Percentiles rank a stretch among this genome's conserved stretches.
Conservation (phyloP, 345 rosid genomes). For the Zanthoxylum bungeanum region DNA sequence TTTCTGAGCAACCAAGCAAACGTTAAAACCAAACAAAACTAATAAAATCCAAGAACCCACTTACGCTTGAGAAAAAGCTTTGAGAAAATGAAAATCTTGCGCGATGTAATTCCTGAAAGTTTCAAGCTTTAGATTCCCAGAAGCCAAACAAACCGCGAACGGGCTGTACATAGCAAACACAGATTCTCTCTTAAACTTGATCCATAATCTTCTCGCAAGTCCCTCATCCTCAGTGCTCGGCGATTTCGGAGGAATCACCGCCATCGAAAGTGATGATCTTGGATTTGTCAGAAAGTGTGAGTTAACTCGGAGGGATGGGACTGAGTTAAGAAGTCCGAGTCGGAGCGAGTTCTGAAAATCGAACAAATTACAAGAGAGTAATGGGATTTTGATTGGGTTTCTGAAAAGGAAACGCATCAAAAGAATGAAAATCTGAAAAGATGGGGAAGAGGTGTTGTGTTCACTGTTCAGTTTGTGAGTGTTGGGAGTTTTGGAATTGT, state of each 20-base stretch:
- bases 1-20: constrained; percentile 19
- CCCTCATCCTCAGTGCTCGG: constrained; percentile 40
- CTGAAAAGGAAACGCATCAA: constrained; percentile 41
- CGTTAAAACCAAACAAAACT: neutral
- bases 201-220: constrained; percentile 66
- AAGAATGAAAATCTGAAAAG: neutral
- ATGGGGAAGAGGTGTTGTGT: neutral
- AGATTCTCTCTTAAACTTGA: constrained; percentile 61
- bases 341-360: constrained; percentile 16
- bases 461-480: neutral
- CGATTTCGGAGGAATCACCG: constrained; percentile 36
- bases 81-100: constrained; percentile 84
- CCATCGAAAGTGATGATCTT: constrained; percentile 38
- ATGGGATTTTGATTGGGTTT: constrained; percentile 26
- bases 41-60: constrained; percentile 24
- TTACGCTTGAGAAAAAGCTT: constrained; percentile 88
- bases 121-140: constrained; percentile 73
- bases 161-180: constrained; percentile 72
- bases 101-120: constrained; percentile 73
- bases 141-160: constrained; percentile 64
- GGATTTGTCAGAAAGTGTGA: constrained; percentile 18
- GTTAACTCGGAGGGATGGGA: constrained; percentile 15
- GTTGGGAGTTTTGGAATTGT: neutral
- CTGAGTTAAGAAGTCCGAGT: constrained; percentile 19
- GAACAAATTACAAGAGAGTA: constrained; percentile 6